Evolutionary conservation across 768 basidiomycete genomes (phyloP).

Genomic region (Phanerochaete sordida): DNA sequence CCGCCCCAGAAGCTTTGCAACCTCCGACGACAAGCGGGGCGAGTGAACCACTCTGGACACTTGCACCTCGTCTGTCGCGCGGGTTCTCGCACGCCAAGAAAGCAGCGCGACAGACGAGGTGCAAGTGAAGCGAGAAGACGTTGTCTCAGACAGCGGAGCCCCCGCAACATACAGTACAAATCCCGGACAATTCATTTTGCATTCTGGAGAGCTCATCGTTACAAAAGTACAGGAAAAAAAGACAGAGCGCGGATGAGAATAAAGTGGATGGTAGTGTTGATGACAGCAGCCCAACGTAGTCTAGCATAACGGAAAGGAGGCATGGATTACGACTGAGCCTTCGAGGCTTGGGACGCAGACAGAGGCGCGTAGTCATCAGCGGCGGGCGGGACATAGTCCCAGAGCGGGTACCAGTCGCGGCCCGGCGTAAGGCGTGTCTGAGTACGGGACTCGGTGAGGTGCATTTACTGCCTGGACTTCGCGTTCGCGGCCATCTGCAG

Average conservation of each 20-base stretch:
- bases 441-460: background rate
- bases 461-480: conserved; percentile 1
- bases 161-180: too few species aligned
- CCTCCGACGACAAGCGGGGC: too few species aligned
- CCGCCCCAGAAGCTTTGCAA: too few species aligned
- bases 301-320: background rate
- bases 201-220: background rate
- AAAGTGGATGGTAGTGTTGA: background rate
- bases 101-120: too few species aligned
- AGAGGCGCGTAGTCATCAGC: background rate
- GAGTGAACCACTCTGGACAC: too few species aligned
- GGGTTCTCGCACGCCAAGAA: too few species aligned
- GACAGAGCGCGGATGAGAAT: background rate
- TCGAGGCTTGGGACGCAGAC: background rate
- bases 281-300: background rate
- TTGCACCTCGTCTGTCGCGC: too few species aligned
- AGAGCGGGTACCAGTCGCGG: background rate
- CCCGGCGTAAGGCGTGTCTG: background rate
- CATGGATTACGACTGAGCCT: background rate
- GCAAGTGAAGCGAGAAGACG: too few species aligned
- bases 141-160: too few species aligned
- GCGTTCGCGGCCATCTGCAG: conserved; percentile 4
- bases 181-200: background rate
- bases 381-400: background rate
- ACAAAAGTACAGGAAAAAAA: background rate